Percentiles rank a stretch among this genome's conserved stretches.
These are phyloP conservation scores for Ganoderma sinense DNA, from an alignment of 1,284 basidiomycete genomes.

Conservation along the genomic window DNA sequence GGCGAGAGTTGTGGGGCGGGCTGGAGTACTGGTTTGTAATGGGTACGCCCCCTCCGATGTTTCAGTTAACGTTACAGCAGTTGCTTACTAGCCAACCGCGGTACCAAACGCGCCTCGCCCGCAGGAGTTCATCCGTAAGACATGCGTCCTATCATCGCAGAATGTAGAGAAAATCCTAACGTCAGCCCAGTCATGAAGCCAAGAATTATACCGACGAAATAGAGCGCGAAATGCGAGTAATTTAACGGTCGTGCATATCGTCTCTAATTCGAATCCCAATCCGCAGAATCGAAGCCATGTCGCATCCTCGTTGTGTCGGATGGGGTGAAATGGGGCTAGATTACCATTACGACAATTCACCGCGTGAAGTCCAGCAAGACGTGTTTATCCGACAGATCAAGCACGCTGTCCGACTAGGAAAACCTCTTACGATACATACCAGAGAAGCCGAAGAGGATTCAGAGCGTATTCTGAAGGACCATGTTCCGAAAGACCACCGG, in stretches of 20 bases:
- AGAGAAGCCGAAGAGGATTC: slow-evolving; percentile 84
- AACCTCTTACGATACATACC: slow-evolving; percentile 82
- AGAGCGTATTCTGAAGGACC: slow-evolving; percentile 74
- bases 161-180: not conserved
- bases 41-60: slow-evolving; percentile 52
- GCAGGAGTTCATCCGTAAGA: slow-evolving; percentile 80
- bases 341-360: slow-evolving; percentile 83
- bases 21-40: slow-evolving; percentile 80
- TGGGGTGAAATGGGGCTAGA: slow-evolving; percentile 90
- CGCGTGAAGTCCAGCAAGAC: slow-evolving; percentile 67
- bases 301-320: slow-evolving; percentile 80
- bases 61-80: not conserved
- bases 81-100: not conserved
- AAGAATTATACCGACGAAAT: slow-evolving; percentile 70
- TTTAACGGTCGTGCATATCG: slow-evolving; percentile 5
- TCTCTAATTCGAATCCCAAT: not conserved
- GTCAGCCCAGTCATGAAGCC: slow-evolving; percentile 67
- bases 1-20: slow-evolving; percentile 62
- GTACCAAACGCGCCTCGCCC: not conserved
- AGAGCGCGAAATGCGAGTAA: slow-evolving; percentile 70
- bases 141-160: slow-evolving; percentile 7
- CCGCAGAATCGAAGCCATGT: slow-evolving; percentile 73
- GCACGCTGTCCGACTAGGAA: slow-evolving; percentile 69
- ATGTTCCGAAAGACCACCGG: slow-evolving; percentile 73
- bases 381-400: slow-evolving; percentile 74